Conservation (phyloP, 352 stramenopile species). For the Phytophthora podocarpi region DNA sequence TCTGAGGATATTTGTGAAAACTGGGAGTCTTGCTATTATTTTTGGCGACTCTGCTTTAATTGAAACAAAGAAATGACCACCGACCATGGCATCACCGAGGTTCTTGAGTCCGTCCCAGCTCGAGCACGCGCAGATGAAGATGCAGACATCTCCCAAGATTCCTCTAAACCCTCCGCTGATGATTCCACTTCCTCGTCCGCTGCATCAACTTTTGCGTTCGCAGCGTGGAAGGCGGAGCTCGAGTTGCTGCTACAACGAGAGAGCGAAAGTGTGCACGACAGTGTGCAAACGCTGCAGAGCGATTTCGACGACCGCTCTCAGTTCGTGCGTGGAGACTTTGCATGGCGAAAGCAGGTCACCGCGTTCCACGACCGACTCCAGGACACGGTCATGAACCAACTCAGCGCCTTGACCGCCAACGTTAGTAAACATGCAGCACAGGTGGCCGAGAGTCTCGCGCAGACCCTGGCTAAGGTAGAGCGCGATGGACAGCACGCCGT, state of each 20-base stretch:
- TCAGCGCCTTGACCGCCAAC: slow-evolving; percentile 21
- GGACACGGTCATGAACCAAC: slow-evolving; percentile 33
- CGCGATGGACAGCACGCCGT: slow-evolving; percentile 39
- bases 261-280: slow-evolving; percentile 28
- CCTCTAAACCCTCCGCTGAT: not conserved
- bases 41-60: too few relatives aligned
- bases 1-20: too few relatives aligned
- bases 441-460: slow-evolving; percentile 40
- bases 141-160: not conserved
- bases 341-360: slow-evolving; percentile 60
- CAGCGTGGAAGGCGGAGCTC: slow-evolving; percentile 42
- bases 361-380: slow-evolving; percentile 57
- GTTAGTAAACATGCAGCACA: slow-evolving; percentile 41
- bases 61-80: too few relatives aligned
- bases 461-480: slow-evolving; percentile 46
- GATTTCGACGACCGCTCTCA: slow-evolving; percentile 63
- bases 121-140: not conserved
- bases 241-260: slow-evolving; percentile 37
- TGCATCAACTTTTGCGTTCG: slow-evolving; percentile 31
- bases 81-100: not conserved
- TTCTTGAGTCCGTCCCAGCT: not conserved
- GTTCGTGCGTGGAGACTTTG: slow-evolving; percentile 64
- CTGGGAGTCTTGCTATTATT: too few relatives aligned
- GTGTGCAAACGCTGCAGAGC: slow-evolving; percentile 43
- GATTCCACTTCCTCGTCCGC: not conserved